These are phyloP conservation scores for Halophytophthora batemanensis DNA, from an alignment of 352 stramenopile species.

Conservation along the genomic window DNA sequence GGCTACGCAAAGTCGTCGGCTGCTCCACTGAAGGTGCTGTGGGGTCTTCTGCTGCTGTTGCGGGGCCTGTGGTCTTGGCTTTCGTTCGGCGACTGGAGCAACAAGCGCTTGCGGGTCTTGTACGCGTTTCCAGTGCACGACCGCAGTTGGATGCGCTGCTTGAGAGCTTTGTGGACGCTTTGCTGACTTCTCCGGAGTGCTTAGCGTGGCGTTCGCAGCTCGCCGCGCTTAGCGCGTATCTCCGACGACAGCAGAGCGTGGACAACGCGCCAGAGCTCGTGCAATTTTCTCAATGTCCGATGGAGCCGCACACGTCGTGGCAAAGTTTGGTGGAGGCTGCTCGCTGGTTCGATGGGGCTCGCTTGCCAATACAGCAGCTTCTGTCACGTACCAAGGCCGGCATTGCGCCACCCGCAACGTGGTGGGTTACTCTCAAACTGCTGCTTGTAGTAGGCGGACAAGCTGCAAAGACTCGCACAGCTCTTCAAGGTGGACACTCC, in stretches of 20 bases:
- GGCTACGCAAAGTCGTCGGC: constrained; percentile 17
- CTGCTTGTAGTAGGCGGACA: constrained; percentile 11
- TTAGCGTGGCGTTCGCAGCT: constrained; percentile 14
- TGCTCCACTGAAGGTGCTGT: constrained; percentile 10
- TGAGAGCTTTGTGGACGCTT: constrained; percentile 17
- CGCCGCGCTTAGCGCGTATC: constrained; percentile 12
- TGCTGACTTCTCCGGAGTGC: constrained; percentile 11
- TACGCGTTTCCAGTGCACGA: constrained; percentile 12
- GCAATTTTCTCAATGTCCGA: constrained; percentile 6
- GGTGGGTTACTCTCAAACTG: constrained; percentile 23
- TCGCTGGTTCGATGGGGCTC: constrained; percentile 17
- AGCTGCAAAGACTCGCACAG: constrained; percentile 17
- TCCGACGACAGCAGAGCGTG: constrained; percentile 14
- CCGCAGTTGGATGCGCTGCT: constrained; percentile 13
- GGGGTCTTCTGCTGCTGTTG: neutral
- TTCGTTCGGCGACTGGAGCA: constrained; percentile 13
- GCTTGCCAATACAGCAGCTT: constrained; percentile 14
- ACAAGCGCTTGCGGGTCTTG: constrained; percentile 10
- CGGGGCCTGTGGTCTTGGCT: constrained; percentile 1
- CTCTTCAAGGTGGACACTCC: constrained; percentile 12
- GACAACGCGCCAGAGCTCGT: constrained; percentile 17
- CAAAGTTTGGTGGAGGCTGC: constrained; percentile 9
- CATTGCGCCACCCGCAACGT: constrained; percentile 5
- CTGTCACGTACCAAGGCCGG: constrained; percentile 15
- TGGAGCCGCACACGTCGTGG: constrained; percentile 7